phyloP scores from a whole-genome alignment of 2,329 filamentous ascomycete species.

The Talaromyces sp. region DNA sequence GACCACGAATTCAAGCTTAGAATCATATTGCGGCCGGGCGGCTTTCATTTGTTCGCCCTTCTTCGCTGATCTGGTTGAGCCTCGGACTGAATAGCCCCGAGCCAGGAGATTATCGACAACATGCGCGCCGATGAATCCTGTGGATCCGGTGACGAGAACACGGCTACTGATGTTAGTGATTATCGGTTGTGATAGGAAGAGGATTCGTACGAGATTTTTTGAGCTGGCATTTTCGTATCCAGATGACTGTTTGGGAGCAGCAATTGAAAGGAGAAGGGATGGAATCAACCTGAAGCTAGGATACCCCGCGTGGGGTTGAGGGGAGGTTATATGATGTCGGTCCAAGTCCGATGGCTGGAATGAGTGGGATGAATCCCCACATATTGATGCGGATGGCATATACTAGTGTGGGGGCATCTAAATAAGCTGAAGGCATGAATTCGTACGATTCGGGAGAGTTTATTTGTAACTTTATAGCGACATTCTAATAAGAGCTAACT shows the following conservation, averaged over 20 bases:
- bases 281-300: too few relatives aligned
- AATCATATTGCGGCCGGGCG: conserved; percentile 40
- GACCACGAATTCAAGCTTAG: conserved; percentile 46
- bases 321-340: neutral
- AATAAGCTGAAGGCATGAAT: too few relatives aligned
- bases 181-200: neutral
- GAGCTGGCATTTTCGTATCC: neutral
- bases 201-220: neutral
- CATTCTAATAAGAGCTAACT: too few relatives aligned
- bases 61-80: conserved; percentile 23
- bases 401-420: neutral
- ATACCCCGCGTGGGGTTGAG: neutral
- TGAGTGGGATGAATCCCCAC: neutral
- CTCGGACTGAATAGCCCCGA: conserved; percentile 26
- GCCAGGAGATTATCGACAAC: conserved; percentile 29
- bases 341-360: neutral
- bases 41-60: conserved; percentile 40
- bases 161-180: neutral
- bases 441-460: too few relatives aligned
- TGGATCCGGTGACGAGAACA: conserved; percentile 31
- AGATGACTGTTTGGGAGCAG: neutral
- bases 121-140: conserved; percentile 34
- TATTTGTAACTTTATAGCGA: too few relatives aligned
- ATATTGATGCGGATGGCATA: neutral
- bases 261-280: neutral